Conservation (phyloP, 768 basidiomycete species). For the Pleurotus salmoneostramineus region DNA sequence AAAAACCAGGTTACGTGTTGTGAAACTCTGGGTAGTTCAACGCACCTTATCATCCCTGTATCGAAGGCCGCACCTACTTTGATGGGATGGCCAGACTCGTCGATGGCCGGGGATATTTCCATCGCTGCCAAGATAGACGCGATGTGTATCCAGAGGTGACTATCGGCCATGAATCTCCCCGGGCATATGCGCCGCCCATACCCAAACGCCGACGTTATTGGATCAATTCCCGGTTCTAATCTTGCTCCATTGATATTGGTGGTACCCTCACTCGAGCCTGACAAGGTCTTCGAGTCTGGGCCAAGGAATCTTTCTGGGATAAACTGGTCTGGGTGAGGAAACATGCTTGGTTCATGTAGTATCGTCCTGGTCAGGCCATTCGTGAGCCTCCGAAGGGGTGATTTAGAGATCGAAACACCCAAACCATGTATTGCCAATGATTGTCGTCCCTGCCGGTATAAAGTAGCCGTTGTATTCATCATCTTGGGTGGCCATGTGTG, state of each 20-base stretch:
- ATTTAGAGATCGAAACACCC: neutral
- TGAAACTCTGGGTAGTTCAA: neutral
- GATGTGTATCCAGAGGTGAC: constrained; percentile 4
- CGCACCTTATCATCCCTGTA: constrained; percentile 6
- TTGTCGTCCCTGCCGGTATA: constrained; percentile 26
- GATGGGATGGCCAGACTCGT: neutral
- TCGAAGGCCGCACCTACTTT: constrained; percentile 3
- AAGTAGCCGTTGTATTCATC: constrained; percentile 29
- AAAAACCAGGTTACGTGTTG: neutral
- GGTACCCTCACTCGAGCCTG: neutral
- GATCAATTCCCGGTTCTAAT: neutral
- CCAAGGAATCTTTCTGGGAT: constrained; percentile 22
- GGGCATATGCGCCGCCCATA: constrained; percentile 5
- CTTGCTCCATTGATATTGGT: neutral
- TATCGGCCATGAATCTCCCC: constrained; percentile 4
- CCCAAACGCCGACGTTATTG: constrained; percentile 3
- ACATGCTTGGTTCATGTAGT: constrained; percentile 27
- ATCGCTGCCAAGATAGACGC: constrained; percentile 2
- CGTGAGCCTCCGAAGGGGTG: neutral
- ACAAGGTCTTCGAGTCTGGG: neutral
- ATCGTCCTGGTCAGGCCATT: constrained; percentile 20
- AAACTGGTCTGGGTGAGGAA: constrained; percentile 26
- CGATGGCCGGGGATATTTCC: neutral
- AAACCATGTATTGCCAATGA: constrained; percentile 27
- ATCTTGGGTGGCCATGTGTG: constrained; percentile 22